Evolutionary conservation across 176 grass and related monocot species (phyloP), one percentile per base, ranked within the genome.

Genomic region (Rhipidocladum racemiflorum): DNA sequence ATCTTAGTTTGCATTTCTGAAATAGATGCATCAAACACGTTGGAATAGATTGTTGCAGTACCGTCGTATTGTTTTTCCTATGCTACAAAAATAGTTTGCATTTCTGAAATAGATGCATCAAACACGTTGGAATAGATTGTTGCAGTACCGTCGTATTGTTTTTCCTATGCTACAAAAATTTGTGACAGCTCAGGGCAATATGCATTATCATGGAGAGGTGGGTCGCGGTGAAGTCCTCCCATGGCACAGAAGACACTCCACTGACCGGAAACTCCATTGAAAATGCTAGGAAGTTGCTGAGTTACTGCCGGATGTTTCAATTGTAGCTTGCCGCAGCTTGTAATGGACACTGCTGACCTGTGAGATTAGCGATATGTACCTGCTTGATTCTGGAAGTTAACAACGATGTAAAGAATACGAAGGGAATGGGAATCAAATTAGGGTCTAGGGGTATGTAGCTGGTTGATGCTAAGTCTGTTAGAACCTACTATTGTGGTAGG

Each of bases 151-250:
- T 72, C 25, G 0, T 42, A 76, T 71, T 75, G 79, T 8, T 69
- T 88, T 76, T 83, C 74, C 88, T 91, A 65, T 66, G 15, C 73
- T 83, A 48, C 51, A 63, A 77, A 55, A 56, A 53, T 44, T 16
- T 68, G 27, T 78, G 24, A 48, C 82, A 95, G 95, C 82, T 95
- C 60, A 70, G 32, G 69, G 82, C 53, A 70, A 90, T 98, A 65
- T 86, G 81, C 74, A 29, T 72, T 80, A 77, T 93, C 84, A 62
- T 88, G 83, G 88, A 95, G 80, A 91, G 77, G 86, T 91, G 90
- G 90, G 88, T 85, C 34, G 51, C 61, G 29, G 83, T 85, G 23
- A 81, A 81, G 65, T 80, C 92, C 62, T 36, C 83, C 21, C 38
- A 24, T 35, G 30, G 35, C 4, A 61, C 68, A 70, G 84, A 75